These are phyloP conservation scores for Pulveroboletus sp. DNA, from an alignment of 768 basidiomycete genomes.

Conservation along the genomic window DNA sequence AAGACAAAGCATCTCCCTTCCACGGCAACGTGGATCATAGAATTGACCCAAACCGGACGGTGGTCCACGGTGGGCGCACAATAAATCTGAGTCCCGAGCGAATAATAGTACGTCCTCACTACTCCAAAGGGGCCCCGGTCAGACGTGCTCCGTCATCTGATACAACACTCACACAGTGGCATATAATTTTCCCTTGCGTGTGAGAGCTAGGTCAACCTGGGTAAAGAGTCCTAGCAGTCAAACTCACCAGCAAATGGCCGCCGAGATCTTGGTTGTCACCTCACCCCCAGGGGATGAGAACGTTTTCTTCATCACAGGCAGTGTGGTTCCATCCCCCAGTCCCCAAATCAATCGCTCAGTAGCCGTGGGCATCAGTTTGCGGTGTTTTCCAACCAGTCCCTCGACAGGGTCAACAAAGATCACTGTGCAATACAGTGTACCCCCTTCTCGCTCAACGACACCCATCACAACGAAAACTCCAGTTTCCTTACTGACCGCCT, in stretches of 20 bases:
- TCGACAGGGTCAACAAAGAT: constrained; percentile 50
- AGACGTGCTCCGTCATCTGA: neutral
- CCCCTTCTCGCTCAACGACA: constrained; percentile 53
- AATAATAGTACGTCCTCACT: constrained; percentile 60
- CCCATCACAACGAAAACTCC: constrained; percentile 56
- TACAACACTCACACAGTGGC: constrained; percentile 47
- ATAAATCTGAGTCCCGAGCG: constrained; percentile 54
- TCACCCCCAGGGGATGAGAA: constrained; percentile 29
- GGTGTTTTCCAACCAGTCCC: constrained; percentile 56
- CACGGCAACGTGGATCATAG: constrained; percentile 59
- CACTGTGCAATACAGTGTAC: constrained; percentile 58
- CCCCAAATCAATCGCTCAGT: constrained; percentile 61
- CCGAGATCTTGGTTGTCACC: constrained; percentile 44
- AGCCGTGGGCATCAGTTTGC: constrained; percentile 62
- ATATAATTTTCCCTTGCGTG: constrained; percentile 66
- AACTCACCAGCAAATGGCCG: constrained; percentile 55
- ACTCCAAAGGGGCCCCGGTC: neutral
- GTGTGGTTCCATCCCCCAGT: constrained; percentile 49
- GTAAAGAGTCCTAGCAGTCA: too few relatives aligned
- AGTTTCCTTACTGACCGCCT: constrained; percentile 42
- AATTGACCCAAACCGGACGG: constrained; percentile 49
- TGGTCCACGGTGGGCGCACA: constrained; percentile 65
- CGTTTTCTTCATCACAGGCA: constrained; percentile 43
- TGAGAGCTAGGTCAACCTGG: neutral
- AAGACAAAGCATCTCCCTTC: constrained; percentile 70